Evolutionary conservation across 1,284 basidiomycete species (phyloP).

Genomic region (Cystobasidium slooffiae): DNA sequence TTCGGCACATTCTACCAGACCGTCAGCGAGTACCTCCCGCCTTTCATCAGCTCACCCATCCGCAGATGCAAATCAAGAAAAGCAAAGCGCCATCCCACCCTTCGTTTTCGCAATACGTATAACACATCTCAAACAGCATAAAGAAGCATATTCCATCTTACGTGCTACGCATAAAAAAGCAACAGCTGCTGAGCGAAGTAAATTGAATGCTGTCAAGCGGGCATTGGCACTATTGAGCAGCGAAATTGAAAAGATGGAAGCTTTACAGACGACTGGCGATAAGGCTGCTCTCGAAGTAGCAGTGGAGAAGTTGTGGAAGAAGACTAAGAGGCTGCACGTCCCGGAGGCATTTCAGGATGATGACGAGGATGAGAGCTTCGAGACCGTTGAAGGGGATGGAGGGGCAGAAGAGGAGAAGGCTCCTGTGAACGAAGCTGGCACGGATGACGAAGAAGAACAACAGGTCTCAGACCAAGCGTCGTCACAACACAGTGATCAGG

Average conservation of each 20-base stretch:
- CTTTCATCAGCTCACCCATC: not conserved
- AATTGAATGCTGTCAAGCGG: not conserved
- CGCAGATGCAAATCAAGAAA: too few relatives aligned
- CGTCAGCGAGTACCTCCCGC: not conserved
- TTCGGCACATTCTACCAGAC: not conserved
- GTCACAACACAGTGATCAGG: too few relatives aligned
- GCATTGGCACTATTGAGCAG: not conserved
- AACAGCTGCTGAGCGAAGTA: not conserved
- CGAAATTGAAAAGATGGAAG: not conserved
- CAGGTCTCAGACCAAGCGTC: not conserved
- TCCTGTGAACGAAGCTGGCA: not conserved
- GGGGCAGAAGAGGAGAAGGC: not conserved
- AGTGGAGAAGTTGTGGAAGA: conserved; percentile 7
- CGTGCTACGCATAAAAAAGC: not conserved
- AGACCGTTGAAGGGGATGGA: not conserved
- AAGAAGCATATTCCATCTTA: conserved; percentile 3
- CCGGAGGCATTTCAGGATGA: not conserved
- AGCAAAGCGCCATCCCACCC: not conserved
- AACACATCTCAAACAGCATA: conserved; percentile 13
- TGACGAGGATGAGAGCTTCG: not conserved
- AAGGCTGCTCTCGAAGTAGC: not conserved
- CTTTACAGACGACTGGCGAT: not conserved
- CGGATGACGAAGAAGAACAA: not conserved
- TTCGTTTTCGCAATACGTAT: conserved; percentile 13
- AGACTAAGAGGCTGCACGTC: not conserved